Evolutionary conservation across 331 rosid genomes (phyloP), one percentile per base, ranked within the genome.

Genomic region (Pyracantha coccinea): DNA sequence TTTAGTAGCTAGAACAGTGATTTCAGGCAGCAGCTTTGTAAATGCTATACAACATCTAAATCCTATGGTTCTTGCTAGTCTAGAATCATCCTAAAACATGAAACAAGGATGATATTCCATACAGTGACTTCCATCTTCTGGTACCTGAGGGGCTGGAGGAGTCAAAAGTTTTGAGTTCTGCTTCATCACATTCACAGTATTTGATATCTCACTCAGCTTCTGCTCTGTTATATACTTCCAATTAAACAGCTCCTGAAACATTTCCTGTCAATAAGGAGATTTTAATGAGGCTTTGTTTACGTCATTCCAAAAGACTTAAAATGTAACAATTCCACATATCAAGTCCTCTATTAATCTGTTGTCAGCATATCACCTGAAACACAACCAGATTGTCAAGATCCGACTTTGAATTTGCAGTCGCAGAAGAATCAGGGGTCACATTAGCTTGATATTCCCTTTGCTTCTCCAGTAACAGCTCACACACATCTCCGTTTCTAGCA

Each of bases 191-290:
- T 67, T 80, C 79, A 90, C 84, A 17, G 88, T 66, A 80, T 88
- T 86, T 31, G 92, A 80, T 66, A 92, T 38, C 77, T 90, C 94
- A 75, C 73, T 50, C 76, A 92, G 79, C 88, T 85, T 91, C 84
- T 84, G 88, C 81, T 90, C 97, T 80, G 78, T 83, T 78, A 83
- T 81, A 74, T 90, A 93, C 84, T 86, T 92, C 97, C 97, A 92
- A 78, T 84, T 90, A 62, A 80, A 80, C 71, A 90, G 78, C 81
- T 19, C 68, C 68, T 29, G 68, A 16, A 63, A 17, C 94, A 84
- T 88, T 74, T 90, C 97, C 96, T 90, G 96, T 47, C 69, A 64
- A 71, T 52, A 62, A 31, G 68, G 19, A 58, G 63, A 4, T 10
- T 27, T 66, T 68, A 59, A 54, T 66, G 17, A 68, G 79, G 47